phyloP scores from a whole-genome alignment of 148 eudicot genomes.

The Tetragonia tetragonoides region DNA sequence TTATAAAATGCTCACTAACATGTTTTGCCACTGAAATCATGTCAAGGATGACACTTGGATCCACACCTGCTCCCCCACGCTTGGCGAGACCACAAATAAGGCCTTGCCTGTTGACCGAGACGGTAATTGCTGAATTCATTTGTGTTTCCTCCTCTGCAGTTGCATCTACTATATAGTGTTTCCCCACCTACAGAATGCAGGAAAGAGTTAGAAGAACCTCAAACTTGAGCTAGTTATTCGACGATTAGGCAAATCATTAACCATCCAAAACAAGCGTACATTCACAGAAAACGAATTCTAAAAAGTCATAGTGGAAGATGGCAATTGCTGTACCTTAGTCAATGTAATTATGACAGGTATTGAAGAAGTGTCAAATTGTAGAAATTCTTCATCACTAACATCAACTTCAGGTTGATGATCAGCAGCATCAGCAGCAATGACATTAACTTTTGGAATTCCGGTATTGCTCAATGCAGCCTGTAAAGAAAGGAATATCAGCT shows the following conservation, averaged over 20 bases:
- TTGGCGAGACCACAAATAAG: constrained; percentile 76
- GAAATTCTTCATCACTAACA: constrained; percentile 88
- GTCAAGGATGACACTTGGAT: constrained; percentile 84
- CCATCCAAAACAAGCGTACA: background rate
- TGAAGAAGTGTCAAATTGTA: constrained; percentile 75
- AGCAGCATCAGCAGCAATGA: constrained; percentile 52
- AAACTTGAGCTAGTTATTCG: background rate
- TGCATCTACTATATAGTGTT: constrained; percentile 88
- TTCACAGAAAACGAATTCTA: background rate
- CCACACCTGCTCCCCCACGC: constrained; percentile 83
- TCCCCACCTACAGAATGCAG: constrained; percentile 57
- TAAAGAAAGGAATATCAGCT: background rate
- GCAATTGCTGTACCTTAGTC: constrained; percentile 60
- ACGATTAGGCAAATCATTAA: background rate
- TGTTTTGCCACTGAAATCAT: constrained; percentile 86
- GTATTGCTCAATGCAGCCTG: constrained; percentile 94
- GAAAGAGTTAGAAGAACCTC: no score
- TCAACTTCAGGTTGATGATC: constrained; percentile 86
- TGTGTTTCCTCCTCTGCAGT: constrained; percentile 89
- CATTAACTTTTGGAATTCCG: constrained; percentile 71
- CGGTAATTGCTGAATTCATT: constrained; percentile 83
- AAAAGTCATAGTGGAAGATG: background rate
- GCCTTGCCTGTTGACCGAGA: constrained; percentile 69
- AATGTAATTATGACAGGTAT: constrained; percentile 84
- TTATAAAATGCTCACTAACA: constrained; percentile 70